Base-by-base conservation (phyloP, 1,284 basidiomycete species). In the Puccinia coronata region DNA sequence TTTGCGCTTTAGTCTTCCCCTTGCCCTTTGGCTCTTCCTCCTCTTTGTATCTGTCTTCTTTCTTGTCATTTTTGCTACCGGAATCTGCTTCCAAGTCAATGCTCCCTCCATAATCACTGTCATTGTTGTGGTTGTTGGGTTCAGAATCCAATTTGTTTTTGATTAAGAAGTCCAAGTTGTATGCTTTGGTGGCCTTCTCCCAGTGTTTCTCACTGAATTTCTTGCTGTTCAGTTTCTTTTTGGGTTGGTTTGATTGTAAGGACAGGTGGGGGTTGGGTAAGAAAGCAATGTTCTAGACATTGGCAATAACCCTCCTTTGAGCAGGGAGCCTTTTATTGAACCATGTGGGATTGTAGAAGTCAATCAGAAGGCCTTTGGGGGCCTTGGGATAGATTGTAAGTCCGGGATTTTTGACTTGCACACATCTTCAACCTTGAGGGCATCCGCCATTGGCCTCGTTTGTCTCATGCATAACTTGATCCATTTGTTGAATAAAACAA, bases 121-220 rank as follows among this genome's bases (percentile, higher is more conserved):
- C 47, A 31, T 47, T n/a, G n/a, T n/a, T n/a, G n/a, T n/a, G 1
- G 39, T 69, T 61, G 11, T 67, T 28, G 23, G 65, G 43, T 49
- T 28, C 39, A 18, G 6, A 8, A 28, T 67, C 41, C 20, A 20
- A 6, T 72, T 51, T 47, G 9, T 49, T 14, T 47, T 71, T 18
- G 1, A 49, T 12, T 23, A 49, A 49, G 47, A 55, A 28, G 11
- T n/a, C 23, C 12, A 72, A 34, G 49, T 72, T 47, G n/a, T 80
- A 80, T n/a, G 8, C 20, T 4, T 80, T 43, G 11, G 53, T 43
- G 18, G 39, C 49, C 23, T 11, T 16, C 18, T 41, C 55, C 67
- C 51, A 80, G 43, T 71, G 18, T 8, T 80, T 80, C 41, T 80
- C 36, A 20, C n/a, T 43, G 41, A 80, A 80, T n/a, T 36, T 55